Evolutionary conservation across 768 basidiomycete genomes (phyloP), one percentile per base, ranked within the genome.

Genomic region (Candolleomyces aberdarensis): DNA sequence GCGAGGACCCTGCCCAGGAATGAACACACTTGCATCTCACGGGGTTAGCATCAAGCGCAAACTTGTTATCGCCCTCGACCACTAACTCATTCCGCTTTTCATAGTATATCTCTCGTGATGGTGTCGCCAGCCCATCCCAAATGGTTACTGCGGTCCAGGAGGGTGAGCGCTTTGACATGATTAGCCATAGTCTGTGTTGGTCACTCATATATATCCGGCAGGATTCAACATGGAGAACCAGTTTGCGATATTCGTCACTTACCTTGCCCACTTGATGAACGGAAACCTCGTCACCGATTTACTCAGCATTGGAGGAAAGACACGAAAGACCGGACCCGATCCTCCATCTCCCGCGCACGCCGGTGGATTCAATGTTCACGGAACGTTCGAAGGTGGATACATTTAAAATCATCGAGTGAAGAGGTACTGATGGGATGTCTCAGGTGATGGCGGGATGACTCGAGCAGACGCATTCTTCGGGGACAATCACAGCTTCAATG

Each of bases 401-500:
- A 26, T 2, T 26, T 26, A 26, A 3, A 26, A 26, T 26, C 26
- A 26, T 26, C 3, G 26, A 26, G 26, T 3, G 3, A 26, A 26
- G 26, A 26, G 26, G 3, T 26, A 26, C 26, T 26, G 26, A 26
- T 26, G 26, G 26, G 1, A 26, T 26, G 26, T 26, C 26, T 26
- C 26, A 62, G 44, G 19, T 62, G 64, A 26, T 26, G 26, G 26
- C 26, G 26, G 26, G 1, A 26, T 26, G 26, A 26, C 26, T 26
- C 26, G 26, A 26, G 26, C 26, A 26, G 26, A 26, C 43, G 56
- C 59, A n/a, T 61, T 50, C 57, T 65, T 65, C 36, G 67, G 65
- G 13, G 67, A 66, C 48, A 63, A 66, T 41, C 54, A 60, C 54
- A 63, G 58, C 50, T 68, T 68, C 58, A 64, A 66, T 36, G 63